phyloP scores from a whole-genome alignment of 441 rosid species.

The Aquilaria agallochum region DNA sequence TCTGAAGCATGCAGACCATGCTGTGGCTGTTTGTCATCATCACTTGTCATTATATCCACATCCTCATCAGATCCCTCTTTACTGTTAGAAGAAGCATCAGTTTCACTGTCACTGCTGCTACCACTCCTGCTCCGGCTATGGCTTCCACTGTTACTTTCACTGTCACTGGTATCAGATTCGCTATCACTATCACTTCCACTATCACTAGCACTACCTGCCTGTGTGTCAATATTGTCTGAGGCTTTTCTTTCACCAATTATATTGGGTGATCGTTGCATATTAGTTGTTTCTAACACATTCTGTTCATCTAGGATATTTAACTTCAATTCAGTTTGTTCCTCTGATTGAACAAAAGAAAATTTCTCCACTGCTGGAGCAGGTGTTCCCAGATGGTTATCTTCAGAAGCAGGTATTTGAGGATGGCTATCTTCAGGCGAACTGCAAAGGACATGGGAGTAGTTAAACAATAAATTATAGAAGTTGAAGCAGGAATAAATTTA shows the following conservation, averaged over 20 bases:
- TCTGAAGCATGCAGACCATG: slow-evolving; percentile 33
- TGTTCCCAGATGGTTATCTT: slow-evolving; percentile 36
- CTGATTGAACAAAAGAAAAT: slow-evolving; percentile 26
- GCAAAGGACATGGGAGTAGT: slow-evolving; percentile 18
- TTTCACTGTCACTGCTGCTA: slow-evolving; percentile 91
- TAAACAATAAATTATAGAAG: too few species aligned
- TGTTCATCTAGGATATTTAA: slow-evolving; percentile 35
- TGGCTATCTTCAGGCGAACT: slow-evolving; percentile 77
- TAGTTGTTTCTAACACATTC: slow-evolving; percentile 36
- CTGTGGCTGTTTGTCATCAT: slow-evolving; percentile 69
- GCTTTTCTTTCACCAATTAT: slow-evolving; percentile 55
- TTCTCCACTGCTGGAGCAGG: slow-evolving; percentile 53
- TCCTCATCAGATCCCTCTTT: slow-evolving; percentile 93
- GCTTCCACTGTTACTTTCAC: slow-evolving; percentile 65
- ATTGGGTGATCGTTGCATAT: slow-evolving; percentile 62
- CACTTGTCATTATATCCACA: slow-evolving; percentile 88
- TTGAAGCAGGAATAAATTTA: too few species aligned
- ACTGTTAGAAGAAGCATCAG: slow-evolving; percentile 86
- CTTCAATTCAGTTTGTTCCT: slow-evolving; percentile 33
- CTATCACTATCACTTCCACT: slow-evolving; percentile 85
- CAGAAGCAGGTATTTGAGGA: slow-evolving; percentile 40
- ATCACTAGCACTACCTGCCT: slow-evolving; percentile 72
- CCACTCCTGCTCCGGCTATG: slow-evolving; percentile 56
- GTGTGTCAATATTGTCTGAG: slow-evolving; percentile 64
- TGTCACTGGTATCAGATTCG: slow-evolving; percentile 64